Evolutionary conservation across 352 stramenopile species (phyloP).

Genomic region (Globisporangium spiculum): DNA sequence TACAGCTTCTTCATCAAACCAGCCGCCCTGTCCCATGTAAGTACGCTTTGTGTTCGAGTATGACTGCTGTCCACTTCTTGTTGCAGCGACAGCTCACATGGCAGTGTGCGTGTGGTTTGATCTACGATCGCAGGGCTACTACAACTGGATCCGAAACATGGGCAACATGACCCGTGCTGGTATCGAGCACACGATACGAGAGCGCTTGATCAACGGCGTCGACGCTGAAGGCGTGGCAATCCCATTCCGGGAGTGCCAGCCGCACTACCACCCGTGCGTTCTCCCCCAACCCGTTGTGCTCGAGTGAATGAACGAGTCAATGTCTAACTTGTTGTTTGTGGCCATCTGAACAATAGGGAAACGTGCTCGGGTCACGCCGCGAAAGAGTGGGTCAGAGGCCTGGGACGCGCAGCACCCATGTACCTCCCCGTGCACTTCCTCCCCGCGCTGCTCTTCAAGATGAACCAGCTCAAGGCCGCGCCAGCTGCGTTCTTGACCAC

Average conservation of each 20-base stretch:
- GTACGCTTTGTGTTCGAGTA: neutral
- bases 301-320: neutral
- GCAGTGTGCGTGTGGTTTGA: neutral
- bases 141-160: conserved; percentile 78
- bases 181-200: conserved; percentile 62
- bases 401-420: conserved; percentile 66
- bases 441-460: conserved; percentile 59
- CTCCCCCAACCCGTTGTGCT: neutral
- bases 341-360: conserved; percentile 32
- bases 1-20: conserved; percentile 73
- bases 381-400: conserved; percentile 66
- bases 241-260: conserved; percentile 71
- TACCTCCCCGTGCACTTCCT: conserved; percentile 80
- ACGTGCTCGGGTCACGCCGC: conserved; percentile 73
- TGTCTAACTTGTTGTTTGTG: neutral
- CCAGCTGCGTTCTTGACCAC: conserved; percentile 1
- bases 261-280: conserved; percentile 81
- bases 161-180: conserved; percentile 65
- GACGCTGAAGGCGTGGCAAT: conserved; percentile 34
- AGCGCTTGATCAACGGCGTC: conserved; percentile 44
- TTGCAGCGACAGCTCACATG: neutral
- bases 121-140: conserved; percentile 46
- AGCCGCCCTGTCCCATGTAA: conserved; percentile 62
- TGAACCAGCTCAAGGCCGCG: conserved; percentile 7
- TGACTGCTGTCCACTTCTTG: neutral